Percentiles rank a stretch among this genome's conserved stretches.
Evolutionary conservation across 805 yeast species (phyloP).

Genomic region (Saccharomycopsis vini): DNA sequence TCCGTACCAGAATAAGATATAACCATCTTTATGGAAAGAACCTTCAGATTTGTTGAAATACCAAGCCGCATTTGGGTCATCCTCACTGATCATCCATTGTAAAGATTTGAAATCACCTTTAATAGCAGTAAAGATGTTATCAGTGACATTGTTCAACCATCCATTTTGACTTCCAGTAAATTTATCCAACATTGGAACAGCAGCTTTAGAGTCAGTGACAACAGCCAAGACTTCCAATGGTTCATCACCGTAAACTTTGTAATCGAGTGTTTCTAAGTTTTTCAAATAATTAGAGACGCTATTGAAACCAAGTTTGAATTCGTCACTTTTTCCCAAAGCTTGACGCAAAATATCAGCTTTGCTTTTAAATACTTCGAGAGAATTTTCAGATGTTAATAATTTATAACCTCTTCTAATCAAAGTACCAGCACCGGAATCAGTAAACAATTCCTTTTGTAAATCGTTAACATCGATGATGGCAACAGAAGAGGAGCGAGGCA

Average conservation of each 20-base stretch:
- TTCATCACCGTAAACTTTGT: constrained; percentile 83
- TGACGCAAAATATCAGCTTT: constrained; percentile 62
- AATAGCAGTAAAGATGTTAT: constrained; percentile 80
- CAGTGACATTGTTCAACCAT: constrained; percentile 96
- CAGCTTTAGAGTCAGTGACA: constrained; percentile 41
- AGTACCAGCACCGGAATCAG: constrained; percentile 99
- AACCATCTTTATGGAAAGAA: constrained; percentile 81
- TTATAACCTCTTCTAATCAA: constrained; percentile 95
- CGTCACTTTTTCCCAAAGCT: constrained; percentile 71
- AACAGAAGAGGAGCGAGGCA: constrained; percentile 95
- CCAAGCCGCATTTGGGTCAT: constrained; percentile 86
- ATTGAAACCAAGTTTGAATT: constrained; percentile 50
- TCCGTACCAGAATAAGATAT: constrained; percentile 93
- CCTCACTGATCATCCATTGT: constrained; percentile 87
- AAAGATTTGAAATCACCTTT: constrained; percentile 62
- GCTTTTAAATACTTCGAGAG: constrained; percentile 52
- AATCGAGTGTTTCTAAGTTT: constrained; percentile 39
- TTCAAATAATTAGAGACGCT: constrained; percentile 79
- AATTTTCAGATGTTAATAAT: constrained; percentile 54
- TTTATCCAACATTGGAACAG: constrained; percentile 68
- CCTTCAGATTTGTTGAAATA: constrained; percentile 91
- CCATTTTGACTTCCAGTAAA: constrained; percentile 83
- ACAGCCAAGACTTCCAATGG: constrained; percentile 92
- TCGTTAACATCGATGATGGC: constrained; percentile 95
- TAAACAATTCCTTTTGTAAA: constrained; percentile 92